phyloP scores from a whole-genome alignment of 371 early-diverging fungal species.

The Haplosporangium sp. region DNA sequence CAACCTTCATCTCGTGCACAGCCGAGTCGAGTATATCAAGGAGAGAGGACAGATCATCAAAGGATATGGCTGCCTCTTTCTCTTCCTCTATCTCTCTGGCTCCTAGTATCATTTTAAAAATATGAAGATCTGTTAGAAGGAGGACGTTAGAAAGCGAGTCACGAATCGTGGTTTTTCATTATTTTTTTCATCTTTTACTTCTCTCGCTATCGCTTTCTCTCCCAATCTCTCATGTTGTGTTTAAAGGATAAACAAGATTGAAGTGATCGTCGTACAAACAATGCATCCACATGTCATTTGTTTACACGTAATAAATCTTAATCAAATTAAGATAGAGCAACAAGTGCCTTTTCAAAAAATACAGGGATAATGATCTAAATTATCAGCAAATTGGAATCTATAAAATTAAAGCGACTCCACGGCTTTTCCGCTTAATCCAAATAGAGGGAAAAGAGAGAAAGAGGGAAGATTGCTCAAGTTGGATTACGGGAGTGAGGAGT shows the following conservation, averaged over 20 bases:
- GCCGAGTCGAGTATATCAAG: conserved; percentile 4
- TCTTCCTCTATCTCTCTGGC: not conserved
- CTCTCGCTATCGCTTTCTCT: not conserved
- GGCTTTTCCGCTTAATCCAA: not conserved
- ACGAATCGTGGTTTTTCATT: too few relatives aligned
- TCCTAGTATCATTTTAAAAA: not conserved
- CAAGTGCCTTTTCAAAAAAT: not conserved
- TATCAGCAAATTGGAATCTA: not conserved
- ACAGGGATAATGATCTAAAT: too few relatives aligned
- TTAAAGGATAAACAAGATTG: too few relatives aligned
- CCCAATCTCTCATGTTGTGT: too few relatives aligned
- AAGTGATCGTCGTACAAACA: too few relatives aligned
- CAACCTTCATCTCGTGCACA: not conserved
- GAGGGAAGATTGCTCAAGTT: not conserved
- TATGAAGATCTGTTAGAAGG: not conserved
- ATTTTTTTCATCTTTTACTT: not conserved
- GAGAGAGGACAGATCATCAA: conserved; percentile 2
- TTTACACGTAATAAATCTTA: not conserved
- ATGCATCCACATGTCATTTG: too few relatives aligned
- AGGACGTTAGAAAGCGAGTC: not conserved
- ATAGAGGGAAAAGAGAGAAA: not conserved
- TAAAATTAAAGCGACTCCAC: not conserved
- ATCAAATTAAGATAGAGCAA: not conserved
- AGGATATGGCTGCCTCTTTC: too few relatives aligned
- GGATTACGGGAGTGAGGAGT: conserved; percentile 3